phyloP scores from a whole-genome alignment of 495 filamentous ascomycete species.

The Glutinoglossum americanum region DNA sequence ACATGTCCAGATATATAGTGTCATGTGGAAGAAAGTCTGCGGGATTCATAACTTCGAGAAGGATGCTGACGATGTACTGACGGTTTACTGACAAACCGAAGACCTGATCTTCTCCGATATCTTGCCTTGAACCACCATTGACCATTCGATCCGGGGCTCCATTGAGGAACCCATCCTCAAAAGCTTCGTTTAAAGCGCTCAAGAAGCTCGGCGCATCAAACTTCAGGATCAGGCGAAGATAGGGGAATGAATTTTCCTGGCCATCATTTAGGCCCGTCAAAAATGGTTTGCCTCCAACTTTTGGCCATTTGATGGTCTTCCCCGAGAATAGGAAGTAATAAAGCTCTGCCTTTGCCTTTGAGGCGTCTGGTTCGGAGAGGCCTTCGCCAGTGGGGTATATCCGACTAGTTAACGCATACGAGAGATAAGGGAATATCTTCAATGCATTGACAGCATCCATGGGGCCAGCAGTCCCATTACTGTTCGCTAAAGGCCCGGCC shows the following conservation, averaged over 20 bases:
- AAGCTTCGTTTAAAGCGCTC: conserved; percentile 91
- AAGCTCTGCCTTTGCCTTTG: conserved; percentile 59
- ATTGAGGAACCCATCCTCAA: conserved; percentile 87
- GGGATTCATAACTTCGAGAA: conserved; percentile 70
- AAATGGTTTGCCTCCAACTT: conserved; percentile 28
- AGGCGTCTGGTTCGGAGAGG: conserved; percentile 44
- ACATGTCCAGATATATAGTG: conserved; percentile 92
- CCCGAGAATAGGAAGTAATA: conserved; percentile 90
- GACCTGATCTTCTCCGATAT: conserved; percentile 32
- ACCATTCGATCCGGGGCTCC: conserved; percentile 36
- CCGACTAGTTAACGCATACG: conserved; percentile 77
- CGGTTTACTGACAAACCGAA: conserved; percentile 58
- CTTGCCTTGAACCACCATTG: conserved; percentile 25
- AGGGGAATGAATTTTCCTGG: conserved; percentile 50
- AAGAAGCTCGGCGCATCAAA: conserved; percentile 84
- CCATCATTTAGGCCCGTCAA: conserved; percentile 26
- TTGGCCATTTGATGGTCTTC: conserved; percentile 43
- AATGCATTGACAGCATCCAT: conserved; percentile 42
- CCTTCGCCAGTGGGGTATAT: conserved; percentile 69
- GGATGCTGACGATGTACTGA: conserved; percentile 72
- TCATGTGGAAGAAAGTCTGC: conserved; percentile 53
- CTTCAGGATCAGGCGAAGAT: conserved; percentile 61
- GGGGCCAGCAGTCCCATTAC: conserved; percentile 15
- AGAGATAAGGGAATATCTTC: conserved; percentile 89
- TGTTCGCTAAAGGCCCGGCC: conserved; percentile 24